Evolutionary conservation across 352 stramenopile genomes (phyloP).

Genomic region (Peronospora belbahrii): DNA sequence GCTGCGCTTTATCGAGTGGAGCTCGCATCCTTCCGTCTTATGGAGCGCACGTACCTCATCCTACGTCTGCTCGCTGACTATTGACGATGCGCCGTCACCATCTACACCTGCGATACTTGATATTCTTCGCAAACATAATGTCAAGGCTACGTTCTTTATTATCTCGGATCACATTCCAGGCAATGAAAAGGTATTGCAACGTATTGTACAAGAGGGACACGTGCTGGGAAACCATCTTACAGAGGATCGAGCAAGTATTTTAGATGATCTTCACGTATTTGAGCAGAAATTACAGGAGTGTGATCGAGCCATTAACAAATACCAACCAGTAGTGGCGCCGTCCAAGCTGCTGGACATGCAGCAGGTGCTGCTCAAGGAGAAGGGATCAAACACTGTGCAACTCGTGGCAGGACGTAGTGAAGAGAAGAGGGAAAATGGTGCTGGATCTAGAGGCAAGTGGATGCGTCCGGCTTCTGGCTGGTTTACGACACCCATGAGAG

Average conservation of each 20-base stretch:
- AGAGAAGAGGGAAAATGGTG: not conserved
- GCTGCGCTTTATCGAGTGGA: slow-evolving; percentile 52
- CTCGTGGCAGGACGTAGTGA: not conserved
- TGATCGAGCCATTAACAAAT: slow-evolving; percentile 49
- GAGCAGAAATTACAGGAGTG: slow-evolving; percentile 78
- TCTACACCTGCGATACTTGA: slow-evolving; percentile 66
- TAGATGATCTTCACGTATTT: slow-evolving; percentile 76
- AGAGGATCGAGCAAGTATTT: slow-evolving; percentile 66
- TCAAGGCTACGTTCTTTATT: slow-evolving; percentile 83
- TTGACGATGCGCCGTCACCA: slow-evolving; percentile 70
- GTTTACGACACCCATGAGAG: slow-evolving; percentile 77
- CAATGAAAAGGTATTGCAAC: slow-evolving; percentile 56
- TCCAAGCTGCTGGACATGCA: slow-evolving; percentile 9
- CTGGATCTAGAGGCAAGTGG: slow-evolving; percentile 34
- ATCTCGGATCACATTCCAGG: slow-evolving; percentile 65
- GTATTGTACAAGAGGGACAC: slow-evolving; percentile 77
- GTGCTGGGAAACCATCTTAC: slow-evolving; percentile 75
- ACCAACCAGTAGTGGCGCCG: slow-evolving; percentile 18
- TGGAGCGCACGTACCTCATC: slow-evolving; percentile 54
- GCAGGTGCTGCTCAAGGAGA: slow-evolving; percentile 20
- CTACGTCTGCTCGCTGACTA: slow-evolving; percentile 62
- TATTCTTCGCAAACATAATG: slow-evolving; percentile 44
- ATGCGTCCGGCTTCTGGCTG: slow-evolving; percentile 76
- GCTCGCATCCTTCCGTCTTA: slow-evolving; percentile 66
- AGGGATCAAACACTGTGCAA: not conserved